Evolutionary conservation across 495 filamentous ascomycete species (phyloP).

Genomic region (Halenospora varia): DNA sequence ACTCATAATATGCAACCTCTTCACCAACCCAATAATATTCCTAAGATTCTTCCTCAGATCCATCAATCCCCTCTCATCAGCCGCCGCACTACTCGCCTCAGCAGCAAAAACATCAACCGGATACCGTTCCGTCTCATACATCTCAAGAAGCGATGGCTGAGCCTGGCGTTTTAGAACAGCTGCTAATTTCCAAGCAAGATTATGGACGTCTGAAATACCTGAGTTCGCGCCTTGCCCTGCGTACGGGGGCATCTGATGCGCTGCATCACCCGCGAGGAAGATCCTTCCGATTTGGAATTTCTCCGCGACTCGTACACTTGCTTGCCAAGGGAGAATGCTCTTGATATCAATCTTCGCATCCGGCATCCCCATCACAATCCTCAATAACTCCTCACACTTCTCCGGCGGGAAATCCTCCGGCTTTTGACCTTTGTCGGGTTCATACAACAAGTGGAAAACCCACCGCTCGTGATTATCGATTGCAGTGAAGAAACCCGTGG

Average conservation of each 20-base stretch:
- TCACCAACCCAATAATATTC: neutral
- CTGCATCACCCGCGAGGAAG: constrained; percentile 44
- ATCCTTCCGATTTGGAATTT: constrained; percentile 37
- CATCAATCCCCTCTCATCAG: constrained; percentile 19
- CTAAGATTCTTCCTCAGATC: neutral
- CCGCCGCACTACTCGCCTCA: constrained; percentile 15
- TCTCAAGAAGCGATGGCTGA: constrained; percentile 24
- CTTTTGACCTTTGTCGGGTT: constrained; percentile 28
- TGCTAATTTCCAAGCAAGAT: constrained; percentile 46
- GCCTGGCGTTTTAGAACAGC: constrained; percentile 33
- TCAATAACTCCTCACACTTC: constrained; percentile 31
- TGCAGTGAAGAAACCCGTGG: constrained; percentile 31
- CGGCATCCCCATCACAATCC: constrained; percentile 31
- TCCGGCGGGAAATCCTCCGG: constrained; percentile 20
- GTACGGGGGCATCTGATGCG: constrained; percentile 43
- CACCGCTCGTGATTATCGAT: constrained; percentile 38
- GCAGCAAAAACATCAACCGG: constrained; percentile 37
- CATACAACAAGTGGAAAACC: constrained; percentile 40
- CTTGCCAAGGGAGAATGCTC: constrained; percentile 36
- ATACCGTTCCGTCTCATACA: constrained; percentile 36
- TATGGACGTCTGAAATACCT: constrained; percentile 45
- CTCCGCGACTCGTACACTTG: constrained; percentile 40
- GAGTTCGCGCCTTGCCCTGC: constrained; percentile 46
- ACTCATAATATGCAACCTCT: constrained; percentile 35
- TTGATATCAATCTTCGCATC: constrained; percentile 34